These are phyloP conservation scores for Pseudonectria foliicola DNA, from an alignment of 2,329 filamentous ascomycete genomes.

Conservation along the genomic window DNA sequence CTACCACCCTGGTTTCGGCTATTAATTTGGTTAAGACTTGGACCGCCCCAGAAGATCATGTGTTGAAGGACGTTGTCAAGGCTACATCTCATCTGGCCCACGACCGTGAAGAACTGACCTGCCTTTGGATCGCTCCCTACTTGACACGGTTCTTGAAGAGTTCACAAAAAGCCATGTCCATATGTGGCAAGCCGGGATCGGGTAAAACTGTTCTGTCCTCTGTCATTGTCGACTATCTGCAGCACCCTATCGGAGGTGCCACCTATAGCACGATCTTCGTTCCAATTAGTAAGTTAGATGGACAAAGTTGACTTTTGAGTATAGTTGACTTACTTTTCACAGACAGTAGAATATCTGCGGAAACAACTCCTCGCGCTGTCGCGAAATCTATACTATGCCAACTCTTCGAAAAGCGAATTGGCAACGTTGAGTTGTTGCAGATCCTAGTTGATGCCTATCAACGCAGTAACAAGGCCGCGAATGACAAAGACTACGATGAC, in stretches of 20 bases:
- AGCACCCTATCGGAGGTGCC: slow-evolving; percentile 28
- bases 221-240: slow-evolving; percentile 31
- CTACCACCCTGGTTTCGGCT: too few species aligned
- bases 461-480: slow-evolving; percentile 15
- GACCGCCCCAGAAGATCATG: slow-evolving; percentile 17
- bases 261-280: slow-evolving; percentile 28
- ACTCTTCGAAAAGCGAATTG: slow-evolving; percentile 30
- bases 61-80: slow-evolving; percentile 5
- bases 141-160: slow-evolving; percentile 13
- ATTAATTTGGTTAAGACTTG: slow-evolving; percentile 27
- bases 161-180: slow-evolving; percentile 7
- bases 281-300: slow-evolving; percentile 24
- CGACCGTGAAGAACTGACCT: slow-evolving; percentile 18
- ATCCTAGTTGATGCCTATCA: slow-evolving; percentile 26
- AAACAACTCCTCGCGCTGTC: slow-evolving; percentile 24
- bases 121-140: slow-evolving; percentile 15
- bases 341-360: slow-evolving; percentile 26
- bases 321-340: neutral
- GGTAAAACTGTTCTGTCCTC: slow-evolving; percentile 32
- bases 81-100: slow-evolving; percentile 11
- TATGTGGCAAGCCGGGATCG: slow-evolving; percentile 26
- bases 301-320: too few species aligned
- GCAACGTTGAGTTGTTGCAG: slow-evolving; percentile 30
- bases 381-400: slow-evolving; percentile 29
- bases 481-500: slow-evolving; percentile 25